Percentiles rank a stretch among this genome's conserved stretches.
phyloP scores from a whole-genome alignment of 257 asterid genomes.

The Capsicum rhomboideum region DNA sequence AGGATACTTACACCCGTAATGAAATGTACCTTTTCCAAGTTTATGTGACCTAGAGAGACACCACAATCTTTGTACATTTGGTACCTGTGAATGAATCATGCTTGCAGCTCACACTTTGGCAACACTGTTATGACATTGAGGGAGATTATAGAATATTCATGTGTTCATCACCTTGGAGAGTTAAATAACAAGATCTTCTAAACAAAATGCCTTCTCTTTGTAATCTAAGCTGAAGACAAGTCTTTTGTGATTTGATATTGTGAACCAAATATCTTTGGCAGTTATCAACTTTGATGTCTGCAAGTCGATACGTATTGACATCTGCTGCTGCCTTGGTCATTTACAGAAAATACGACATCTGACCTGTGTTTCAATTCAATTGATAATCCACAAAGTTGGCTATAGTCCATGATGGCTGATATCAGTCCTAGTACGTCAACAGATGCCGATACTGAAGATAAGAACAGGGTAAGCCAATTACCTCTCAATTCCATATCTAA shows the following conservation, averaged over 20 bases:
- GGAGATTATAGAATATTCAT: neutral
- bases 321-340: neutral
- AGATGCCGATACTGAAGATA: conserved; percentile 93
- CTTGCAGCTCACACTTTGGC: neutral
- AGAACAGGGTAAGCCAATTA: conserved; percentile 39
- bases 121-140: neutral
- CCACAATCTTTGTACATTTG: neutral
- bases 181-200: neutral
- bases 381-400: neutral
- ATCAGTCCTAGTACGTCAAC: conserved; percentile 78
- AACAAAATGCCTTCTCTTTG: neutral
- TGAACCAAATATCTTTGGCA: neutral
- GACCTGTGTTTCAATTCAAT: neutral
- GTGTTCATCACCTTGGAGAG: neutral
- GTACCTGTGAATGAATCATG: neutral
- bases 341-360: conserved; percentile 1
- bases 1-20: neutral
- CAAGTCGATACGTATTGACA: neutral
- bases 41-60: neutral
- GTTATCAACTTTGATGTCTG: neutral
- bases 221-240: neutral
- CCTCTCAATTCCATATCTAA: neutral
- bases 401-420: neutral
- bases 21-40: neutral
- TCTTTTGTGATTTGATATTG: neutral